Evolutionary conservation across 495 filamentous ascomycete genomes (phyloP), one percentile per base, ranked within the genome.

Genomic region (Venustampulla echinocandica): DNA sequence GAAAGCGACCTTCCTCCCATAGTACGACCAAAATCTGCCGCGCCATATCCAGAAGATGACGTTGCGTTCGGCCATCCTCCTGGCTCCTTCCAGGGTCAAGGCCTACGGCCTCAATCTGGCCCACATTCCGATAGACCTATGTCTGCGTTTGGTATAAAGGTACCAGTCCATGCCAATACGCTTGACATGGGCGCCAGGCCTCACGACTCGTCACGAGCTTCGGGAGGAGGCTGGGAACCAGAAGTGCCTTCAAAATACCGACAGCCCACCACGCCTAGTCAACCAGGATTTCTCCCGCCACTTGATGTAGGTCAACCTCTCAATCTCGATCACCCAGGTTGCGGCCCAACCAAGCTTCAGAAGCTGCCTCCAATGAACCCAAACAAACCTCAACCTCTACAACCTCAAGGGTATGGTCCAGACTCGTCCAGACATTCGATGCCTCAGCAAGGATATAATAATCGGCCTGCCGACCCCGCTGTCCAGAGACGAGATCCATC

Each of bases 1-100:
- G 66, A 75, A 39, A 74, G 74, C 54, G 70, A 81, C 47, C 56
- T 54, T 24, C 24, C 65, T 10, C n/a, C n/a, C n/a, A n/a, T n/a
- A n/a, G 27, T n/a, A 7, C 7, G 27, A 30, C 27, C 27, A 30
- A 30, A 30, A n/a, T 30, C 27, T 15, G 67, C 75, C 22, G 76
- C 76, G 18, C 85, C 81, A 23, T 88, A 90, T 61, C 80, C 82
- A 2, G 66, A 76, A 40, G 75, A 74, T 54, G 70, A 82, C 47
- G 57, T 66, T 32, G 73, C 76, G 3, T n/a, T 14, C 35, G 18
- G 15, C n/a, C 17, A 25, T 17, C 46, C 9, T 24, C 22, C 33
- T 42, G 34, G 58, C 61, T 2, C 56, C 57, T 33, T 69, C 70
- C 10, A 57, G 10, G 37, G 37, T 47, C 59, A 61, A 7, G 51